Conservation (phyloP, 257 asterid species). For the Lavandula angustifolia region DNA sequence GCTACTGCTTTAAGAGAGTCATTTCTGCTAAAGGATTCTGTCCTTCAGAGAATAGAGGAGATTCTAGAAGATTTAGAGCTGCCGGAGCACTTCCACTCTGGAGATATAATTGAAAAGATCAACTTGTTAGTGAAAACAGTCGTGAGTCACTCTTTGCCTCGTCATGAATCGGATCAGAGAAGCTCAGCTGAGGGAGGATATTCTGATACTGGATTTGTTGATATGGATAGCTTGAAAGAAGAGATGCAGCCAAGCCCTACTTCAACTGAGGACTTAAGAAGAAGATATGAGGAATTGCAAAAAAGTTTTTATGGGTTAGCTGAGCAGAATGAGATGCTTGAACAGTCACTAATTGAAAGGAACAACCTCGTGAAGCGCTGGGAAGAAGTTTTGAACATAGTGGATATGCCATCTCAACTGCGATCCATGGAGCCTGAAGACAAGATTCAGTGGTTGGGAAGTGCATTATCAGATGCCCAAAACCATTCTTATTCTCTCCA, state of each 20-base stretch:
- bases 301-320: constrained; percentile 88
- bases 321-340: constrained; percentile 98
- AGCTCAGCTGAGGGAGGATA: constrained; percentile 54
- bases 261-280: constrained; percentile 62
- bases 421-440: constrained; percentile 83
- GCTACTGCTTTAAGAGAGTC: constrained; percentile 95
- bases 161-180: constrained; percentile 69
- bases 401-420: constrained; percentile 78
- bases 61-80: constrained; percentile 92
- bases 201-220: constrained; percentile 63
- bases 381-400: constrained; percentile 76
- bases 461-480: constrained; percentile 68
- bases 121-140: constrained; percentile 88
- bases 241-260: constrained; percentile 50
- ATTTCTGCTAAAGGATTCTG: constrained; percentile 94
- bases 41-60: constrained; percentile 95
- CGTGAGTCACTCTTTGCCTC: constrained; percentile 53
- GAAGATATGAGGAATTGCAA: constrained; percentile 82
- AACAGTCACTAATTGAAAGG: constrained; percentile 90
- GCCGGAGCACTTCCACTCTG: constrained; percentile 85
- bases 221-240: constrained; percentile 66
- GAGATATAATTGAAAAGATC: constrained; percentile 81
- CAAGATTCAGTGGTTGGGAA: constrained; percentile 78
- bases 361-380: constrained; percentile 86
- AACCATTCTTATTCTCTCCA: constrained; percentile 67